Evolutionary conservation across 208 protist genomes (phyloP).

Genomic region (Trypanosoma boissoni): DNA sequence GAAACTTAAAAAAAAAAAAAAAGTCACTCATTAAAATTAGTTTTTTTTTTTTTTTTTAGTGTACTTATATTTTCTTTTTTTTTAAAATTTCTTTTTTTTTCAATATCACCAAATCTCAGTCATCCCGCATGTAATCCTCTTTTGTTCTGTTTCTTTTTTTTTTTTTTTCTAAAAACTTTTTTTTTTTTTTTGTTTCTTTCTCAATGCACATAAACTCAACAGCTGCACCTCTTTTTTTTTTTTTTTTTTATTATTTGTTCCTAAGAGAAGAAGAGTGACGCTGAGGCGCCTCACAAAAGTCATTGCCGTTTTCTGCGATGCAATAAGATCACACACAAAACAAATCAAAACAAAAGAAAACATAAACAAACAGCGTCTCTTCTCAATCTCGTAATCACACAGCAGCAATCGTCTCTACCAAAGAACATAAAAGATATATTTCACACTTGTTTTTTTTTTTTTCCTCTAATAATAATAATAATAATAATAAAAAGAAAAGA

Average conservation of each 20-base stretch:
- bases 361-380: too few species aligned
- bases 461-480: background rate
- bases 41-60: background rate
- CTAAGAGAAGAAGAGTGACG: too few species aligned
- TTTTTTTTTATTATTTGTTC: constrained; percentile 13
- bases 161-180: background rate
- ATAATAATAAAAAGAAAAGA: constrained; percentile 11
- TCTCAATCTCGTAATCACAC: too few species aligned
- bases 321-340: too few species aligned
- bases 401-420: too few species aligned
- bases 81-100: background rate
- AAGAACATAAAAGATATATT: too few species aligned
- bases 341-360: too few species aligned
- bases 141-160: constrained; percentile 10
- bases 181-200: constrained; percentile 8
- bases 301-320: too few species aligned
- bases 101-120: background rate
- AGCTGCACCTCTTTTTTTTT: constrained; percentile 5
- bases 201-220: too few species aligned
- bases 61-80: background rate
- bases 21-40: constrained; percentile 1
- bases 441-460: background rate
- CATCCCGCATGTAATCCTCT: background rate
- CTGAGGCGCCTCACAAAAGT: too few species aligned
- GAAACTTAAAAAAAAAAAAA: constrained; percentile 15